phyloP scores from a whole-genome alignment of 129 eudicot species.

The Oenanthe sinensis region DNA sequence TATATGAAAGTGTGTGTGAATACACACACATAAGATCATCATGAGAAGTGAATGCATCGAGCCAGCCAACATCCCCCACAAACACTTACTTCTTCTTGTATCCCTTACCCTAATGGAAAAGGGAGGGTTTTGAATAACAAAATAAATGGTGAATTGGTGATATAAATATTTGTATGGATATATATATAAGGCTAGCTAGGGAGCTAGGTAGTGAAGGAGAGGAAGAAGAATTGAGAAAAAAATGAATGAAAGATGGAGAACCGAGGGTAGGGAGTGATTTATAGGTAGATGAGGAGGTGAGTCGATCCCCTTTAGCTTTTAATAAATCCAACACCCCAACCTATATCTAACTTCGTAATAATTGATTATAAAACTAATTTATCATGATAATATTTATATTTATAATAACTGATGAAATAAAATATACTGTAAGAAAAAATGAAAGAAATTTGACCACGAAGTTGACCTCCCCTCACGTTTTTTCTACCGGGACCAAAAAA shows the following conservation, averaged over 20 bases:
- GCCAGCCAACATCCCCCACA: conserved; percentile 70
- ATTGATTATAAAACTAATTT: too few species aligned
- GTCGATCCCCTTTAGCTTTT: neutral
- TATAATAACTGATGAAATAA: too few species aligned
- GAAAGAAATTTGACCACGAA: too few species aligned
- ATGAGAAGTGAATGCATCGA: conserved; percentile 36
- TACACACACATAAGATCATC: too few species aligned
- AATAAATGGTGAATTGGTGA: neutral
- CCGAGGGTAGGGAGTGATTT: conserved; percentile 3
- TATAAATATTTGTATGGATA: neutral
- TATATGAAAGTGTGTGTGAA: too few species aligned
- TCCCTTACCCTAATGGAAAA: neutral
- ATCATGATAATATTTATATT: too few species aligned
- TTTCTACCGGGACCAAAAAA: too few species aligned
- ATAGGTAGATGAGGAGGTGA: neutral
- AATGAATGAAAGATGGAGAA: neutral
- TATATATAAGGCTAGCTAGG: neutral
- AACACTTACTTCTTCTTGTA: conserved; percentile 18
- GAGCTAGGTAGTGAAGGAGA: neutral
- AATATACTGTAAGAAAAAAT: too few species aligned
- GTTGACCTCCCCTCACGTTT: too few species aligned
- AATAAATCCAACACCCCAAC: neutral
- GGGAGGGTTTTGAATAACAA: neutral
- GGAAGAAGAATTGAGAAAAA: neutral
- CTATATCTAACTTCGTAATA: neutral